Evolutionary conservation across 495 filamentous ascomycete species (phyloP).

Genomic region (Daldinia caldariorum): DNA sequence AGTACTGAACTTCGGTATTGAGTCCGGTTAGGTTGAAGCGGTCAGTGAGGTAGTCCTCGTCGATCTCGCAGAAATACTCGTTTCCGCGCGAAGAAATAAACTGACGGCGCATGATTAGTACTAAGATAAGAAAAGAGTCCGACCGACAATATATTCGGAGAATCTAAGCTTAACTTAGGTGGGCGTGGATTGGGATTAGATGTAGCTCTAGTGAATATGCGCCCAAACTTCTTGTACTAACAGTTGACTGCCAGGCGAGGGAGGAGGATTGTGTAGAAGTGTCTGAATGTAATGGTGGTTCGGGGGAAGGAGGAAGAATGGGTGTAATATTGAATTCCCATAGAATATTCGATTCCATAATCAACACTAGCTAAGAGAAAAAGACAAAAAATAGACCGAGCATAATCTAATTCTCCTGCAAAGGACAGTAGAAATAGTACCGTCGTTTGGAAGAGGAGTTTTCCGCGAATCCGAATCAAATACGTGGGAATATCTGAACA

Average conservation of each 20-base stretch:
- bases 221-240: slow-evolving; percentile 6
- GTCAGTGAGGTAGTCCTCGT: slow-evolving; percentile 98
- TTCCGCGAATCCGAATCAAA: slow-evolving; percentile 2
- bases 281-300: not conserved
- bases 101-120: slow-evolving; percentile 58
- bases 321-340: not conserved
- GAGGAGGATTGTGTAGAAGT: too few relatives aligned
- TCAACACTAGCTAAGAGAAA: not conserved
- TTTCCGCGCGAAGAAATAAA: slow-evolving; percentile 98
- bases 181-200: not conserved
- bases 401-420: not conserved
- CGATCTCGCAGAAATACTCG: slow-evolving; percentile 99
- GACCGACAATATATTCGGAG: slow-evolving; percentile 1
- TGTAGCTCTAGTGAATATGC: not conserved
- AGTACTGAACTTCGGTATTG: slow-evolving; percentile 97
- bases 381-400: not conserved
- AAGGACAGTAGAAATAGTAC: not conserved
- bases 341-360: not conserved
- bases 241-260: not conserved
- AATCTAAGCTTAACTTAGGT: not conserved
- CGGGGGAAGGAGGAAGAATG: not conserved
- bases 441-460: not conserved
- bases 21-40: slow-evolving; percentile 98
- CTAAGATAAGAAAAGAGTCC: slow-evolving; percentile 1
- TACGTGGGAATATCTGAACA: not conserved